phyloP scores from a whole-genome alignment of 345 rosid species.

The Salix suchowensis region DNA sequence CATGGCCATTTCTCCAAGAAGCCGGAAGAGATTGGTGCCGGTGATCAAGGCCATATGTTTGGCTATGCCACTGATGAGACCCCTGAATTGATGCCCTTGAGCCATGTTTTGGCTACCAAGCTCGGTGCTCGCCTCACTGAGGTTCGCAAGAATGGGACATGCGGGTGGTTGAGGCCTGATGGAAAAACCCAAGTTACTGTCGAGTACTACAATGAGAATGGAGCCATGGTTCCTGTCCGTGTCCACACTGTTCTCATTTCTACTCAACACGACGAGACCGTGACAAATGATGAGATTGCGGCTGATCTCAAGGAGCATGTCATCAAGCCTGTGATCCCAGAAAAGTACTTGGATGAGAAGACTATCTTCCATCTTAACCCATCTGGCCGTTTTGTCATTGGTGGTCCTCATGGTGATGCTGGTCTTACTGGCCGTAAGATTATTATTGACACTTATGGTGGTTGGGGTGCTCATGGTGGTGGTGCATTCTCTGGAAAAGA shows the following conservation, averaged over 20 bases:
- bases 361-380: slow-evolving; percentile 87
- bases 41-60: slow-evolving; percentile 17
- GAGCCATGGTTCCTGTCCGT: slow-evolving; percentile 74
- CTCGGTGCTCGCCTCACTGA: slow-evolving; percentile 72
- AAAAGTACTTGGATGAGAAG: slow-evolving; percentile 70
- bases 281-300: slow-evolving; percentile 66
- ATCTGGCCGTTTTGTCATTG: slow-evolving; percentile 73
- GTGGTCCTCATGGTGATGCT: slow-evolving; percentile 78
- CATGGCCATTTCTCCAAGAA: slow-evolving; percentile 16
- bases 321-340: slow-evolving; percentile 68
- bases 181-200: slow-evolving; percentile 61
- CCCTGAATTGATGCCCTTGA: slow-evolving; percentile 60
- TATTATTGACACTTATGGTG: slow-evolving; percentile 76
- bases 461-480: slow-evolving; percentile 80
- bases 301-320: slow-evolving; percentile 77
- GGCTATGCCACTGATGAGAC: slow-evolving; percentile 19
- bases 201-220: slow-evolving; percentile 51
- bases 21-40: slow-evolving; percentile 16
- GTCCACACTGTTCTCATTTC: slow-evolving; percentile 76
- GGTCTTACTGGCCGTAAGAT: slow-evolving; percentile 83
- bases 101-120: slow-evolving; percentile 67
- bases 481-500: slow-evolving; percentile 86
- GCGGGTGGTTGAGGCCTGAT: slow-evolving; percentile 63
- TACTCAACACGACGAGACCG: slow-evolving; percentile 54
- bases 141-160: slow-evolving; percentile 68